A percentile compares a stretch with the other conserved stretches of the same genome.
Evolutionary conservation across 306 rosid species (phyloP).

Genomic region (Sindora glabra): DNA sequence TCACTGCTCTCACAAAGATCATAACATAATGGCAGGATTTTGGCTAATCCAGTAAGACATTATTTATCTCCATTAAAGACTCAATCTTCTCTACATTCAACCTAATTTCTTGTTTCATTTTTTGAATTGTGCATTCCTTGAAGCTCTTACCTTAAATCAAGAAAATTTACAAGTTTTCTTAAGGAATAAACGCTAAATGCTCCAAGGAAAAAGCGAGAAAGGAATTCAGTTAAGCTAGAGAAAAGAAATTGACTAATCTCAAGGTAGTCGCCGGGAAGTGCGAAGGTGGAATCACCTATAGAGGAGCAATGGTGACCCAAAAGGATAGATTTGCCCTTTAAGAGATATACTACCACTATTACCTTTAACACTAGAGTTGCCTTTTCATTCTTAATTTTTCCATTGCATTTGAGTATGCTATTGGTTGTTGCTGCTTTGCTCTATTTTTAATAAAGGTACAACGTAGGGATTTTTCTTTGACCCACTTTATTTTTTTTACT

Average conservation of each 20-base stretch:
- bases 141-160: conserved; percentile 55
- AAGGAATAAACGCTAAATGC: background rate
- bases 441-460: no score
- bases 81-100: conserved; percentile 38
- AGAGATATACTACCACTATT: conserved; percentile 45
- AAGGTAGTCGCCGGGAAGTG: conserved; percentile 53
- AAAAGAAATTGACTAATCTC: conserved; percentile 31
- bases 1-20: conserved; percentile 41
- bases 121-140: conserved; percentile 64
- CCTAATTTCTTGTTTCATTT: conserved; percentile 72
- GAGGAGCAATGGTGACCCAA: conserved; percentile 41
- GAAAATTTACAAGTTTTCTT: background rate
- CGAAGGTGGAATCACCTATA: conserved; percentile 35
- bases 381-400: conserved; percentile 20
- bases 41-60: conserved; percentile 31
- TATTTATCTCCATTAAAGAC: conserved; percentile 43
- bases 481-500: no score
- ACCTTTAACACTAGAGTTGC: conserved; percentile 36
- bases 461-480: no score
- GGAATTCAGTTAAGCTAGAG: background rate
- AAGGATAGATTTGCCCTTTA: conserved; percentile 30
- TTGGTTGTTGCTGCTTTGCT: background rate
- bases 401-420: background rate
- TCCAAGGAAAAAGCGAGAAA: background rate
- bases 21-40: conserved; percentile 53